Conservation (phyloP, 2,329 filamentous ascomycete species). For the Claviceps fusiformis region DNA sequence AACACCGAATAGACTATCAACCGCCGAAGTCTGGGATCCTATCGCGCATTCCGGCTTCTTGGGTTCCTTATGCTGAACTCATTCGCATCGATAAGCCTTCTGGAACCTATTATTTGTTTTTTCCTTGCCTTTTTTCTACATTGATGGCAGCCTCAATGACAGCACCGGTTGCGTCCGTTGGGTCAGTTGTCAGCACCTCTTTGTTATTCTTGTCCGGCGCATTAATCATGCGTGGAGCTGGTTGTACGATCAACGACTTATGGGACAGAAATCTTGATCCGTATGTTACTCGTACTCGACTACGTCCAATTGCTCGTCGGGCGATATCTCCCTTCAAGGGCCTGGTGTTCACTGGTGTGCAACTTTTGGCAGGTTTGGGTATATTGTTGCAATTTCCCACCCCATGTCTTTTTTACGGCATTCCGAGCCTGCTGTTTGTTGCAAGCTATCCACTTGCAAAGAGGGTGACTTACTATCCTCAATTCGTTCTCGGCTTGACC, state of each 20-base stretch:
- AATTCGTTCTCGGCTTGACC: constrained; percentile 67
- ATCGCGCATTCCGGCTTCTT: constrained; percentile 52
- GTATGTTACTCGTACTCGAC: constrained; percentile 59
- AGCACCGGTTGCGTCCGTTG: constrained; percentile 43
- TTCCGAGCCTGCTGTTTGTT: constrained; percentile 62
- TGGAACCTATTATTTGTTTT: constrained; percentile 74
- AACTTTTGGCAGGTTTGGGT: constrained; percentile 60
- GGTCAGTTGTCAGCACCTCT: constrained; percentile 49
- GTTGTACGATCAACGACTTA: constrained; percentile 81
- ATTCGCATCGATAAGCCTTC: constrained; percentile 69
- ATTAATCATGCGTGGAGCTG: constrained; percentile 74
- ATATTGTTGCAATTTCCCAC: constrained; percentile 65
- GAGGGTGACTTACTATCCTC: constrained; percentile 75
- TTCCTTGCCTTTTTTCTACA: constrained; percentile 75
- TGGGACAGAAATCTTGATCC: constrained; percentile 83
- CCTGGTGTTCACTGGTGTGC: constrained; percentile 58
- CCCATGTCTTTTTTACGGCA: constrained; percentile 62
- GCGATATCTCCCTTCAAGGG: constrained; percentile 62
- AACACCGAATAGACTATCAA: constrained; percentile 32
- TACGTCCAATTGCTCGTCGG: constrained; percentile 68
- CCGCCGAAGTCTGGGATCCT: constrained; percentile 60
- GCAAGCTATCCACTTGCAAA: constrained; percentile 71
- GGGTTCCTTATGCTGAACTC: constrained; percentile 72
- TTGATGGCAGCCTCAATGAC: constrained; percentile 63
- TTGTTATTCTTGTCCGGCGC: constrained; percentile 63